Conservation (phyloP, 345 rosid genomes). For the Lagerstroemia speciosa region DNA sequence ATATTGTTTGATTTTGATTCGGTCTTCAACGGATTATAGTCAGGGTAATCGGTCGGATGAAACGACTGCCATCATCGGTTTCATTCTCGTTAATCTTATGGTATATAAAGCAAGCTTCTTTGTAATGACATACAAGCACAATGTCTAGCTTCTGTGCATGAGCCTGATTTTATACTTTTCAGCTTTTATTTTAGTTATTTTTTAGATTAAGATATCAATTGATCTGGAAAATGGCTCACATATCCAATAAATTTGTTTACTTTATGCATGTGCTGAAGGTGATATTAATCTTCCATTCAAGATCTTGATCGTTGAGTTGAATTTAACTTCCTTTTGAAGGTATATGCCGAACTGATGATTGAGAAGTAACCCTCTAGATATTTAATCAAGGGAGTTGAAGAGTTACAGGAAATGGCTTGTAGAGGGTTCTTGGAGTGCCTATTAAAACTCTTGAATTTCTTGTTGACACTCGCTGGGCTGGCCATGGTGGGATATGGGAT, state of each 20-base stretch:
- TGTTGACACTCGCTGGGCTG: conserved; percentile 68
- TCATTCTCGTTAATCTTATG: not conserved
- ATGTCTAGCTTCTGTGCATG: not conserved
- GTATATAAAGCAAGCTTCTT: not conserved
- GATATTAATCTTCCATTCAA: not conserved
- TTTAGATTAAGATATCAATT: not conserved
- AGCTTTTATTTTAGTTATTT: not conserved
- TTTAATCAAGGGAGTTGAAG: conserved; percentile 8
- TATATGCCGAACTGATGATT: conserved; percentile 21
- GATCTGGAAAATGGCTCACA: not conserved
- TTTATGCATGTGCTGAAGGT: not conserved
- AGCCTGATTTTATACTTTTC: not conserved
- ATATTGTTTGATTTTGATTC: not conserved
- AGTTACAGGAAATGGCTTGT: conserved; percentile 49
- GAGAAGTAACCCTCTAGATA: conserved; percentile 12
- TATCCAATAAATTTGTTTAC: not conserved
- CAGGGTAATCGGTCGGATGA: not conserved
- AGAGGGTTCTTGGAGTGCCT: conserved; percentile 74
- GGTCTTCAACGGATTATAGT: not conserved
- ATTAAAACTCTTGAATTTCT: conserved; percentile 72
- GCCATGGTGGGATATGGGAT: conserved; percentile 93
- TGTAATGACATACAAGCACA: not conserved
- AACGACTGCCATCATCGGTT: not conserved
- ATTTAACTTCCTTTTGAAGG: conserved; percentile 14
- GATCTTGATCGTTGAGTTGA: not conserved